These are phyloP conservation scores for sunflower (Helianthus annuus) DNA, from an alignment of 129 eudicot genomes.

Conservation along the genomic window HanXRQr2.0-SUNRISE NC_035433.2:127135105-127135604, in stretches of 20 bases:
- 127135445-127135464: slow-evolving; percentile 44
- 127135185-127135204: background rate
- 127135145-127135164: background rate
- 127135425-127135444: slow-evolving; percentile 14
- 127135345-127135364: background rate
- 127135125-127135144: background rate
- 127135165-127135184: background rate
- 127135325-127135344: background rate
- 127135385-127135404: slow-evolving; percentile 14
- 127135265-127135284: slow-evolving; percentile 8
- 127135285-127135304: background rate
- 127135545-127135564: slow-evolving; percentile 37
- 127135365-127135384: background rate
- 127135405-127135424: slow-evolving; percentile 2
- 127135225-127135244: background rate
- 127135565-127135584: slow-evolving; percentile 49
- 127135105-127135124: background rate
- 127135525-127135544: slow-evolving; percentile 37
- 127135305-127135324: slow-evolving; percentile 6
- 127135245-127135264: background rate
- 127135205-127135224: background rate
- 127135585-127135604: slow-evolving; percentile 46
- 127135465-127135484: slow-evolving; percentile 46
- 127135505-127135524: slow-evolving; percentile 31
- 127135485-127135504: slow-evolving; percentile 59